Percentiles rank a stretch among this genome's conserved stretches.
Evolutionary conservation across 2,329 filamentous ascomycete species (phyloP).

Genomic region (Proliferodiscus dingleyae): DNA sequence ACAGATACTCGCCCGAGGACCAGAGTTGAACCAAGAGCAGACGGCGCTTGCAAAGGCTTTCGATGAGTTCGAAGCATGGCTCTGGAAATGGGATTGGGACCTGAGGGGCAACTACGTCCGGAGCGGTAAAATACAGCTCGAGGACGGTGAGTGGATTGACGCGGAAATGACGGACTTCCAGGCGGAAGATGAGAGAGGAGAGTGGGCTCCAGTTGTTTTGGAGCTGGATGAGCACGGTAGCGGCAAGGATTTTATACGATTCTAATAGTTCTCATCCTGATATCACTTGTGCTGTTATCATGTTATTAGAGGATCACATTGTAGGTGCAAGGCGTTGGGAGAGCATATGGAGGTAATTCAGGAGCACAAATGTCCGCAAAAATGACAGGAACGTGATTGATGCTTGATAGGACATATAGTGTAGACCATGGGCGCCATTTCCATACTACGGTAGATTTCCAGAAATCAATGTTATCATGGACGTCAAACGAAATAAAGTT

Average conservation of each 20-base stretch:
- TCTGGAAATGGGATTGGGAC: conserved; percentile 51
- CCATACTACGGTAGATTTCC: too few relatives aligned
- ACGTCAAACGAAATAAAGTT: background rate
- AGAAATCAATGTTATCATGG: too few relatives aligned
- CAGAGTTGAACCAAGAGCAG: conserved; percentile 36
- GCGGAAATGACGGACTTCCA: conserved; percentile 46
- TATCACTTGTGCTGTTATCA: background rate
- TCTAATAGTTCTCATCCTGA: conserved; percentile 22
- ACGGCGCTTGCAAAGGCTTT: conserved; percentile 45
- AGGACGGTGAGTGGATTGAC: conserved; percentile 44
- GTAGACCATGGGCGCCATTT: too few relatives aligned
- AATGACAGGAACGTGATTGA: too few relatives aligned
- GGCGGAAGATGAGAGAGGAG: conserved; percentile 43
- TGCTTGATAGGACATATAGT: too few relatives aligned
- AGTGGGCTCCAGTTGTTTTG: conserved; percentile 31
- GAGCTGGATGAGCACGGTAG: conserved; percentile 31
- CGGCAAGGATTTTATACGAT: conserved; percentile 22
- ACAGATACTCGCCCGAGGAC: conserved; percentile 35
- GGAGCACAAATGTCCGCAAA: too few relatives aligned
- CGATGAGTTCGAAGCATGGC: conserved; percentile 42
- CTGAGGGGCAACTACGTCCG: conserved; percentile 46
- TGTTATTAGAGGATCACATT: too few relatives aligned
- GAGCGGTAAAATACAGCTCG: conserved; percentile 44
- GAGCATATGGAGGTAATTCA: too few relatives aligned
- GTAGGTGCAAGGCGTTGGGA: too few relatives aligned